Conservation (phyloP, 345 rosid genomes). For the Lenwebbia sp. region DNA sequence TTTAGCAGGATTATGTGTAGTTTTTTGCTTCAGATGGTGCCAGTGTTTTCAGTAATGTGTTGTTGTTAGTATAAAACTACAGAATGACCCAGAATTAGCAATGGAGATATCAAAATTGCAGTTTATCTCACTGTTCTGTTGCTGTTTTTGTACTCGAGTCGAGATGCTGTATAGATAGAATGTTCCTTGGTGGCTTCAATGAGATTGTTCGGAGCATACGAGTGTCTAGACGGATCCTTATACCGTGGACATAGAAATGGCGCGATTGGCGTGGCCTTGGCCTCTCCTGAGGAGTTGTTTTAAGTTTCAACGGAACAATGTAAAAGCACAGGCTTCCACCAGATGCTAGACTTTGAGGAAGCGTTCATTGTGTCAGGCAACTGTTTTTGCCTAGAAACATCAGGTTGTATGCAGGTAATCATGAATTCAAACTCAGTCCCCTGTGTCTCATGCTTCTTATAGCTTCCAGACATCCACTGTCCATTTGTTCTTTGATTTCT, state of each 20-base stretch:
- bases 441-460: background rate
- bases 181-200: background rate
- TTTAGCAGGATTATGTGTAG: background rate
- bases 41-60: background rate
- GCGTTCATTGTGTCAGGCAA: background rate
- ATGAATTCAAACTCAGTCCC: background rate
- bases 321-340: accelerated
- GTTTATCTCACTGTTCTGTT: background rate
- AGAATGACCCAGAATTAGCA: background rate
- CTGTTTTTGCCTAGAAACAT: background rate
- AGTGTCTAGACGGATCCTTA: background rate
- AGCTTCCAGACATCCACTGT: background rate
- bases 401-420: background rate
- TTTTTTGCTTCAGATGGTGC: background rate
- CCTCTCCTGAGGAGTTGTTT: background rate
- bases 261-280: background rate
- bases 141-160: background rate
- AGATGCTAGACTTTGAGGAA: background rate
- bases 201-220: background rate
- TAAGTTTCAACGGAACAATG: accelerated
- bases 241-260: background rate
- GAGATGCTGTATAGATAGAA: background rate
- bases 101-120: background rate
- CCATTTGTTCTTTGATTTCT: background rate
- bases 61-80: background rate